Percentiles rank a stretch among this genome's conserved stretches.
Evolutionary conservation across 495 filamentous ascomycete genomes (phyloP).

Genomic region (Acidiella bohemica): DNA sequence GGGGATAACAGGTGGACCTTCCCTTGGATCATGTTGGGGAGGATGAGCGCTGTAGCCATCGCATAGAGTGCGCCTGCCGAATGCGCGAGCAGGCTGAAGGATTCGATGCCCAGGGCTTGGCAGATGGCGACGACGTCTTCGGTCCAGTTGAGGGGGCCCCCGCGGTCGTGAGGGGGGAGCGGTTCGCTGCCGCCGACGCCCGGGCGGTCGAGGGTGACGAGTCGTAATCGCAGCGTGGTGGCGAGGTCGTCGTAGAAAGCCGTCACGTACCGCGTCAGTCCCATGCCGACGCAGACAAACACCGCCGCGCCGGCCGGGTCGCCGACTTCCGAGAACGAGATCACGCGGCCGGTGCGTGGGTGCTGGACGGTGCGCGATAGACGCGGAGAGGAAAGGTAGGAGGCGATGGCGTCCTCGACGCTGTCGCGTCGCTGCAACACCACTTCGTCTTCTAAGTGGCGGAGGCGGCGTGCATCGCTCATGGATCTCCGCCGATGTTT

Average conservation of each 20-base stretch:
- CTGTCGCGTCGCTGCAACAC: conserved; percentile 41
- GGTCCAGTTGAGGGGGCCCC: conserved; percentile 89
- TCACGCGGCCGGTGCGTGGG: conserved; percentile 70
- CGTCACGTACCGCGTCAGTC: conserved; percentile 85
- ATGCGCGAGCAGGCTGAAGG: conserved; percentile 96
- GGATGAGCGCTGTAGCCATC: conserved; percentile 84
- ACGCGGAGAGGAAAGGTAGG: conserved; percentile 71
- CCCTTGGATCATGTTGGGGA: conserved; percentile 90
- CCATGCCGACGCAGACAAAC: conserved; percentile 97
- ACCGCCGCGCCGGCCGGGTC: conserved; percentile 85
- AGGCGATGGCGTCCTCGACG: conserved; percentile 72
- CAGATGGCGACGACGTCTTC: conserved; percentile 96
- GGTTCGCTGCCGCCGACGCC: conserved; percentile 87
- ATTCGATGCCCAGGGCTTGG: conserved; percentile 79
- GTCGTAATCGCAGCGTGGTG: conserved; percentile 67
- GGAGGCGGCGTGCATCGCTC: conserved; percentile 12
- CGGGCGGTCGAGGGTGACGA: conserved; percentile 89
- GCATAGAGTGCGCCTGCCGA: conserved; percentile 96
- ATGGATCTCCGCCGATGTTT: conserved; percentile 15
- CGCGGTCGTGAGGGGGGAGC: conserved; percentile 49
- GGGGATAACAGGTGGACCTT: conserved; percentile 90
- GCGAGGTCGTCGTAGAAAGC: conserved; percentile 97
- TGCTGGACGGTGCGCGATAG: conserved; percentile 76
- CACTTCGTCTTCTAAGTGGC: background rate
- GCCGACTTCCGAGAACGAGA: conserved; percentile 94